These are phyloP conservation scores for Cercospora sp. DNA, from an alignment of 2,329 filamentous ascomycete species.

Conservation along the genomic window DNA sequence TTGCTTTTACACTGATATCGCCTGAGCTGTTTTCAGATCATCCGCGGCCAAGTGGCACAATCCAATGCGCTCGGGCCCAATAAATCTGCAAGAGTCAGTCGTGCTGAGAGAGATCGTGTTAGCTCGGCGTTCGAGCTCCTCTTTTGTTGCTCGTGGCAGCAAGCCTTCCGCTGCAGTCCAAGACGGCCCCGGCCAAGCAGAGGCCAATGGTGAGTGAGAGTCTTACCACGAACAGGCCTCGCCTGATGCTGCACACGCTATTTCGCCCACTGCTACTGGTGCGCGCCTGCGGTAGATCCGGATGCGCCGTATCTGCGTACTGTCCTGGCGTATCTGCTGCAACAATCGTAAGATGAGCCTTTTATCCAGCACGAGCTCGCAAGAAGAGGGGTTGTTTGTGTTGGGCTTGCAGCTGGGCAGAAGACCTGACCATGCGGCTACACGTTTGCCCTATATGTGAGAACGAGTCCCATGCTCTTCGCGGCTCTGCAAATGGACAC, in stretches of 20 bases:
- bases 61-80: not conserved
- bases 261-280: not conserved
- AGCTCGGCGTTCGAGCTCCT: not conserved
- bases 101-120: not conserved
- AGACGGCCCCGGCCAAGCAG: not conserved
- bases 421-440: not conserved
- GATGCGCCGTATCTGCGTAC: not conserved
- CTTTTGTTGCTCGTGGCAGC: slow-evolving; percentile 8
- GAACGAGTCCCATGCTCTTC: not conserved
- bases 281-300: slow-evolving; percentile 2
- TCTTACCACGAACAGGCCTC: slow-evolving; percentile 5
- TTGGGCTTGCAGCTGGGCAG: not conserved
- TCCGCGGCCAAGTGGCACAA: slow-evolving; percentile 6
- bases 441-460: not conserved
- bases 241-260: not conserved
- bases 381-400: not conserved
- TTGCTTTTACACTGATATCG: not conserved
- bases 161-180: slow-evolving; percentile 1
- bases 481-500: not conserved
- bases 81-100: not conserved
- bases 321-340: not conserved
- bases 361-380: not conserved
- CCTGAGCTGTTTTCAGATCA: not conserved
- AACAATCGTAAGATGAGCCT: slow-evolving; percentile 5
- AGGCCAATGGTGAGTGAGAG: not conserved